A percentile compares a stretch with the other conserved stretches of the same genome.
Conservation (phyloP, 352 stramenopile species). For the Globisporangium viniferum region DNA sequence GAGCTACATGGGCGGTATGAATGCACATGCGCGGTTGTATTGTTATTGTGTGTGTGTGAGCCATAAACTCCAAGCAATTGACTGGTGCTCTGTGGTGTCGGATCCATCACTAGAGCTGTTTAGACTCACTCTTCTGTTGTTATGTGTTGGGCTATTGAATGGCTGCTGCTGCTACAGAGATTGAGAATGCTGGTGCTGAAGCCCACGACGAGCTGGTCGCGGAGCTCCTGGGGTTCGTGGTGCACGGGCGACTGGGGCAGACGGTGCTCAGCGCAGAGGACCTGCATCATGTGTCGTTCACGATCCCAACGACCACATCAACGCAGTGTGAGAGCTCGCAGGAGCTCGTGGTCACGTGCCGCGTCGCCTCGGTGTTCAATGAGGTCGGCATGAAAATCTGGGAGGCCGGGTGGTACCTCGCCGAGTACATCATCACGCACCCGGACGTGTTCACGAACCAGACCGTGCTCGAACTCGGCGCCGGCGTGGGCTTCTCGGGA, state of each 20-base stretch:
- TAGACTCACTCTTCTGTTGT: neutral
- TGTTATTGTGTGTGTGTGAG: neutral
- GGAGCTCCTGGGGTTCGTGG: slow-evolving; percentile 57
- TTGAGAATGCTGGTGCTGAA: slow-evolving; percentile 43
- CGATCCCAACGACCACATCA: slow-evolving; percentile 20
- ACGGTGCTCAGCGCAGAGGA: slow-evolving; percentile 39
- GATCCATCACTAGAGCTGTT: neutral
- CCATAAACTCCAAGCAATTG: neutral
- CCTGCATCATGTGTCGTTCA: slow-evolving; percentile 77
- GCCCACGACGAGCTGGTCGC: slow-evolving; percentile 50
- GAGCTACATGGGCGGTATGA: slow-evolving; percentile 51
- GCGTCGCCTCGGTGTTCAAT: slow-evolving; percentile 77
- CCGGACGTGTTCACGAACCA: slow-evolving; percentile 40
- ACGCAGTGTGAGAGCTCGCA: neutral
- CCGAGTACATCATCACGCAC: slow-evolving; percentile 67
- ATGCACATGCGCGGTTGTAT: neutral
- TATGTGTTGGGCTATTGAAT: neutral
- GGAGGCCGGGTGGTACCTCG: slow-evolving; percentile 74
- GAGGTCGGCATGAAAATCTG: slow-evolving; percentile 83
- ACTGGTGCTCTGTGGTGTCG: neutral
- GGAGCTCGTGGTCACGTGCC: slow-evolving; percentile 53
- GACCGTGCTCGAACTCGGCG: slow-evolving; percentile 68
- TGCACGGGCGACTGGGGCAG: slow-evolving; percentile 29
- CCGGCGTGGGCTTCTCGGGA: slow-evolving; percentile 69
- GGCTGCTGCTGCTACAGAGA: slow-evolving; percentile 27